Conservation (phyloP, 208 protist genomes). For the Entamoeba dispar region DNA sequence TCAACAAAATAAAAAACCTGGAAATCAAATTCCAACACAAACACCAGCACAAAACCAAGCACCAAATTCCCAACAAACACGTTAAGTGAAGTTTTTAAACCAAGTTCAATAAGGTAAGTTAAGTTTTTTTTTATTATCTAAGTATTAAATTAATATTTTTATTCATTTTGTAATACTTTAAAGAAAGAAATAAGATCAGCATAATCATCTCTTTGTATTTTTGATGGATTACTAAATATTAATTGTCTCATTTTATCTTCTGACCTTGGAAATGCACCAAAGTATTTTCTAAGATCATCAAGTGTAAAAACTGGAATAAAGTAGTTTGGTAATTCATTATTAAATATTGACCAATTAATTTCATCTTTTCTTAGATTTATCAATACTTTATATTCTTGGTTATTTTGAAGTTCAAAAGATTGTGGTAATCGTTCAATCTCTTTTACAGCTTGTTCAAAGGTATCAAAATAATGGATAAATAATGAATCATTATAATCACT, state of each 20-base stretch:
- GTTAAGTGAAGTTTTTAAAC: too few relatives aligned
- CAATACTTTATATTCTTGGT: neutral
- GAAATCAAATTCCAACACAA: too few relatives aligned
- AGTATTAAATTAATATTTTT: too few relatives aligned
- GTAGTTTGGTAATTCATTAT: neutral
- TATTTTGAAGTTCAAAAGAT: neutral
- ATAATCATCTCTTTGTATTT: neutral
- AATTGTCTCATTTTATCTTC: neutral
- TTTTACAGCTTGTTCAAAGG: neutral
- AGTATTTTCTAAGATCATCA: neutral
- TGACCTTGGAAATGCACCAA: neutral
- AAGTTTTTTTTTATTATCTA: too few relatives aligned
- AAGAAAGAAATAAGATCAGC: neutral
- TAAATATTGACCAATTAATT: neutral
- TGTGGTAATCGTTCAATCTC: neutral
- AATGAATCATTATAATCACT: neutral
- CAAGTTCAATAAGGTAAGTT: too few relatives aligned
- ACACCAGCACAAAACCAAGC: too few relatives aligned
- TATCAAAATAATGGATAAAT: neutral
- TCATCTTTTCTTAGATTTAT: neutral
- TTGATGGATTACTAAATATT: neutral
- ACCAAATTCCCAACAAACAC: too few relatives aligned
- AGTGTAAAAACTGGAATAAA: neutral
- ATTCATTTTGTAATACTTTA: too few relatives aligned
- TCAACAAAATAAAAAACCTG: too few relatives aligned